phyloP scores from a whole-genome alignment of 2,329 filamentous ascomycete genomes.

The Talaromyces marneffei region DNA sequence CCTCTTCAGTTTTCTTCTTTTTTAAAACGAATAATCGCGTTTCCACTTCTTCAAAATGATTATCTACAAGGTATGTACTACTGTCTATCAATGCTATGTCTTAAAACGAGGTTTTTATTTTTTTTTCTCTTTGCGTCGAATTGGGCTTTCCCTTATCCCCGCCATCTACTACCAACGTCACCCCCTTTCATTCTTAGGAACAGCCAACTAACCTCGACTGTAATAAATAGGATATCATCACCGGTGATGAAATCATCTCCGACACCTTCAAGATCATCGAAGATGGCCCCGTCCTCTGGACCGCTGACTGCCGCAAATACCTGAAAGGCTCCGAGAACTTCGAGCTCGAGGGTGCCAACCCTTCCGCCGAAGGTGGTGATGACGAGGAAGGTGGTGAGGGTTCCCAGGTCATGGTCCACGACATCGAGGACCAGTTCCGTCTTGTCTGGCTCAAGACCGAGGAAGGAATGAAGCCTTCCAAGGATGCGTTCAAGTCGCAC shows the following conservation, averaged over 20 bases:
- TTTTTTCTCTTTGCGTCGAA: neutral
- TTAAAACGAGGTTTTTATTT: neutral
- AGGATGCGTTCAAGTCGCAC: constrained; percentile 77
- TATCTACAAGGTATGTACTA: constrained; percentile 59
- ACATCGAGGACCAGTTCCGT: constrained; percentile 89
- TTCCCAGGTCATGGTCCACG: constrained; percentile 64
- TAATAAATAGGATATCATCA: constrained; percentile 80
- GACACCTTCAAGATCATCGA: constrained; percentile 84
- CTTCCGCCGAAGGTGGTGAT: constrained; percentile 78
- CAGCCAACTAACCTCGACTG: neutral
- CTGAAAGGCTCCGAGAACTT: constrained; percentile 62
- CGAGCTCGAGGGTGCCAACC: constrained; percentile 71
- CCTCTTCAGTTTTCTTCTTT: constrained; percentile 22
- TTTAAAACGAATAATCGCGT: constrained; percentile 16
- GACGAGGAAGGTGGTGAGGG: constrained; percentile 65
- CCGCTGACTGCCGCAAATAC: constrained; percentile 90
- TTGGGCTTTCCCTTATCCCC: neutral
- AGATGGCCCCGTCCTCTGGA: constrained; percentile 73
- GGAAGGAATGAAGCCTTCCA: constrained; percentile 51
- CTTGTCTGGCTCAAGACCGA: constrained; percentile 55
- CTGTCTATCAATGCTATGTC: neutral
- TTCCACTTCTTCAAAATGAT: constrained; percentile 56
- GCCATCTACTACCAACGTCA: neutral
- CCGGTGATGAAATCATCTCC: constrained; percentile 91
- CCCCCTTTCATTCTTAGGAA: too few relatives aligned